phyloP scores from a whole-genome alignment of 2,329 filamentous ascomycete genomes.

The Fusarium sp. region DNA sequence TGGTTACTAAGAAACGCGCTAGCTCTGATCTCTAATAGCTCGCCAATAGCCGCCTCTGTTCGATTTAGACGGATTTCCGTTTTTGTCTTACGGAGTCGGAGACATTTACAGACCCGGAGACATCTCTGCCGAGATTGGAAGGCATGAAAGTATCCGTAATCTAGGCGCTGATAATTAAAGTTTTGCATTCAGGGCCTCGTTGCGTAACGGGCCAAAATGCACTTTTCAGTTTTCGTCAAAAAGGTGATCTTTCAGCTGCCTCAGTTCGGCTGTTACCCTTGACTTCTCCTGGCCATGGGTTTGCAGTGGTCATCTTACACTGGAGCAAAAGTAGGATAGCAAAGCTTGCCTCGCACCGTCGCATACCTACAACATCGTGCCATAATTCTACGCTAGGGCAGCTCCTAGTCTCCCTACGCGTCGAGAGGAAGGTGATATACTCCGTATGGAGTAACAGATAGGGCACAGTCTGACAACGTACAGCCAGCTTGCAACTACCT shows the following conservation, averaged over 20 bases:
- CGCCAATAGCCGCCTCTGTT: constrained; percentile 32
- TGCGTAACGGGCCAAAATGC: background rate
- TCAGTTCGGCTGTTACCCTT: constrained; percentile 13
- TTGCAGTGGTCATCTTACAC: background rate
- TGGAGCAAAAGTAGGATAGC: background rate
- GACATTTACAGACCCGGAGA: constrained; percentile 1
- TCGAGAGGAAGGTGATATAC: constrained; percentile 1
- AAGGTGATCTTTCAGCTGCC: background rate
- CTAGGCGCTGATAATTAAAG: background rate
- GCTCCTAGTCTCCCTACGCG: constrained; percentile 9
- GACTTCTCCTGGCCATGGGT: background rate
- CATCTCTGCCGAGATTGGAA: constrained; percentile 23
- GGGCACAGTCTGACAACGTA: background rate
- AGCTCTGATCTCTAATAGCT: constrained; percentile 19
- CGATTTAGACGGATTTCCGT: constrained; percentile 41
- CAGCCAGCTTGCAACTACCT: background rate
- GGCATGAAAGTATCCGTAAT: constrained; percentile 9
- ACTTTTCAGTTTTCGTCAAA: background rate
- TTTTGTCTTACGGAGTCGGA: constrained; percentile 25
- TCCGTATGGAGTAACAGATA: background rate
- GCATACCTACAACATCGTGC: constrained; percentile 16
- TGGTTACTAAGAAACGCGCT: constrained; percentile 18
- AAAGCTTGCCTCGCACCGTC: background rate
- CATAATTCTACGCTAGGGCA: constrained; percentile 21
- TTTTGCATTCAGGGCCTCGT: background rate